Evolutionary conservation across 1,284 basidiomycete species (phyloP), one percentile per base, ranked within the genome.

Genomic region (Volvariella surrecta): DNA sequence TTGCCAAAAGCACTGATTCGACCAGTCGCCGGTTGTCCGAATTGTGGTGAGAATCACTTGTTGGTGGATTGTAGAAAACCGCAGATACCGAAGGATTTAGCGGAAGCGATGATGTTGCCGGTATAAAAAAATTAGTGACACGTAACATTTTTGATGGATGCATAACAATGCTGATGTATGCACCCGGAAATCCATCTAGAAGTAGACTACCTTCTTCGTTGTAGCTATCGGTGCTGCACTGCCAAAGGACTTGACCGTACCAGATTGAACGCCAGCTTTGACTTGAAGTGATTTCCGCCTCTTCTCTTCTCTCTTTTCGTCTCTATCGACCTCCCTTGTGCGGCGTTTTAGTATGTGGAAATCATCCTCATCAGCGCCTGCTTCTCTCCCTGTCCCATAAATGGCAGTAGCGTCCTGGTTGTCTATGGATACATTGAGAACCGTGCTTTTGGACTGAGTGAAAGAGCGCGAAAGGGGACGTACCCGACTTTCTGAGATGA

Each of bases 331-430:
- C 48, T 81, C 74, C 6, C 61, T 66, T 40, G 68, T 74, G 48
- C 68, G 73, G 35, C 88, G 73, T 53, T 81, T 82, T 56, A 89
- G 73, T 4, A 70, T 71, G 61, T 93, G 91, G 64, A 94, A 95
- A 57, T 95, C 91, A 57, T 95, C 92, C 62, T 96, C 92, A 57
- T 95, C 92, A 1, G 91, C 83, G 9, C 90, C 89, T 0, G 74
- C 77, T 34, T 68, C 71, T 31, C 57, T 58, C 2, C 74, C 74
- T 2, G 70, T 72, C 21, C 74, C 79, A 2, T 80, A 60, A 16
- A 79, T 59, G 0, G 66, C 64, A 53, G 60, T 51, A 22, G 57
- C 50, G 7, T 52, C 52, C 20, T 59, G 55, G 11, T 53, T 47
- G 4, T 59, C 64, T 66, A 38, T 39, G 45, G 13, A 52, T 24